Percentiles rank a stretch among this genome's conserved stretches.
phyloP scores from a whole-genome alignment of 257 asterid species.

The Nicotiana benthamiana region DNA sequence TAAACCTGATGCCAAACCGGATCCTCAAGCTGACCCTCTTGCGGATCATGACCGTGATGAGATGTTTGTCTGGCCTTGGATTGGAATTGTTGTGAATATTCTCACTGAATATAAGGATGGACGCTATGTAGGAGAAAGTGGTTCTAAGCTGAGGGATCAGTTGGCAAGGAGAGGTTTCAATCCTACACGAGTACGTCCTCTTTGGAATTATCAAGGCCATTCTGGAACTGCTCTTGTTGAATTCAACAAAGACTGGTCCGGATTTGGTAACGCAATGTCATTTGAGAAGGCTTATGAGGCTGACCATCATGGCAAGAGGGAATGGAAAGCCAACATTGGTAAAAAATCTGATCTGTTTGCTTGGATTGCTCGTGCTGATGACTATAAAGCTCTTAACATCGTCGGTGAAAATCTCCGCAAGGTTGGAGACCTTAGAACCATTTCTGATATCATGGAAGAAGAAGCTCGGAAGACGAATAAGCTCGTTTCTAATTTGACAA shows the following conservation, averaged over 20 bases:
- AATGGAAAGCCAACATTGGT: conserved; percentile 35
- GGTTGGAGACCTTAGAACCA: conserved; percentile 71
- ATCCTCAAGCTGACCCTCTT: conserved; percentile 38
- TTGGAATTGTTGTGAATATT: conserved; percentile 66
- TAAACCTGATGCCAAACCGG: conserved; percentile 26
- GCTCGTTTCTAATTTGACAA: conserved; percentile 42
- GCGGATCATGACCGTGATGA: conserved; percentile 62
- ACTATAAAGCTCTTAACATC: conserved; percentile 30
- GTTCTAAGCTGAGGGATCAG: conserved; percentile 51
- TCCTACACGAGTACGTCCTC: conserved; percentile 51
- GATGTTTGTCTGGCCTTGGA: conserved; percentile 82
- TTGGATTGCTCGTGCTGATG: conserved; percentile 86
- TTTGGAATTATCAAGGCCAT: conserved; percentile 60
- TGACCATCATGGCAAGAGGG: conserved; percentile 55
- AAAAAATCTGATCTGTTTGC: conserved; percentile 53
- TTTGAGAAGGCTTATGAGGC: conserved; percentile 72
- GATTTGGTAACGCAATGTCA: conserved; percentile 62
- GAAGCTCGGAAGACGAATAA: conserved; percentile 37
- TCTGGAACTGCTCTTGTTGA: conserved; percentile 69
- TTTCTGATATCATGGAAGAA: conserved; percentile 51
- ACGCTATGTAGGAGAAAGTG: conserved; percentile 54
- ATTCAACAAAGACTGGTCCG: conserved; percentile 69
- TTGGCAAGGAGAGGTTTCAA: conserved; percentile 57
- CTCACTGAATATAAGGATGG: conserved; percentile 48
- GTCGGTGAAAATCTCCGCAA: conserved; percentile 61